phyloP scores from a whole-genome alignment of 139 green algal genomes.

The Astrephomene gubernaculifera region DNA sequence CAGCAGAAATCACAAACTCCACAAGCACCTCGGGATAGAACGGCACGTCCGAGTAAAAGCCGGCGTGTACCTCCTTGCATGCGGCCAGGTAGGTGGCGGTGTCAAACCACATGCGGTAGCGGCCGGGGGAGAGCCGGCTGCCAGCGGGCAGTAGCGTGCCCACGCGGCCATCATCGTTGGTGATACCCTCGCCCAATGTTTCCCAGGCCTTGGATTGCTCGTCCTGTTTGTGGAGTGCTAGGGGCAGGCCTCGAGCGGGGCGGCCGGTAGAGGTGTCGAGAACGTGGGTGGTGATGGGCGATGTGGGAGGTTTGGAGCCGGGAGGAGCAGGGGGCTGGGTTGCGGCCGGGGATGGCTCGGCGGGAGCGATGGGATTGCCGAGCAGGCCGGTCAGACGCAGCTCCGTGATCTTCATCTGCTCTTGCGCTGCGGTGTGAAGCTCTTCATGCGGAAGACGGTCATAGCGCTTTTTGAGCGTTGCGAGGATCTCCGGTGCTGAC shows the following conservation, averaged over 20 bases:
- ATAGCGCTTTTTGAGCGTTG: constrained; percentile 59
- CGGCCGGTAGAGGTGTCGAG: constrained; percentile 86
- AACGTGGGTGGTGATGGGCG: constrained; percentile 96
- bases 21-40: constrained; percentile 89
- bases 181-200: constrained; percentile 63
- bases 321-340: constrained; percentile 48
- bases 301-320: constrained; percentile 43
- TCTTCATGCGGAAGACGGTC: constrained; percentile 69
- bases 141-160: constrained; percentile 71
- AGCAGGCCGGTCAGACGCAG: constrained; percentile 81
- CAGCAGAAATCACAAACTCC: constrained; percentile 78
- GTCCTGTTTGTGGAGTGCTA: constrained; percentile 72
- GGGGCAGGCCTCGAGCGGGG: constrained; percentile 80
- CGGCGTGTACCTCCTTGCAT: constrained; percentile 59
- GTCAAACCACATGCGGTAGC: constrained; percentile 89
- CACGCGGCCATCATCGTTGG: constrained; percentile 84
- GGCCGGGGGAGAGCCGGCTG: constrained; percentile 71
- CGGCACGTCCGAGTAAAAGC: constrained; percentile 64
- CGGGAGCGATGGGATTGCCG: not conserved
- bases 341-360: not conserved
- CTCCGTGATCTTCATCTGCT: constrained; percentile 98
- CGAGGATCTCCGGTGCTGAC: constrained; percentile 75
- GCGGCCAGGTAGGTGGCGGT: constrained; percentile 77
- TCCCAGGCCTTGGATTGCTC: constrained; percentile 64
- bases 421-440: constrained; percentile 74